Conservation (phyloP, 2,329 filamentous ascomycete genomes). For the Passalora sequoiae region DNA sequence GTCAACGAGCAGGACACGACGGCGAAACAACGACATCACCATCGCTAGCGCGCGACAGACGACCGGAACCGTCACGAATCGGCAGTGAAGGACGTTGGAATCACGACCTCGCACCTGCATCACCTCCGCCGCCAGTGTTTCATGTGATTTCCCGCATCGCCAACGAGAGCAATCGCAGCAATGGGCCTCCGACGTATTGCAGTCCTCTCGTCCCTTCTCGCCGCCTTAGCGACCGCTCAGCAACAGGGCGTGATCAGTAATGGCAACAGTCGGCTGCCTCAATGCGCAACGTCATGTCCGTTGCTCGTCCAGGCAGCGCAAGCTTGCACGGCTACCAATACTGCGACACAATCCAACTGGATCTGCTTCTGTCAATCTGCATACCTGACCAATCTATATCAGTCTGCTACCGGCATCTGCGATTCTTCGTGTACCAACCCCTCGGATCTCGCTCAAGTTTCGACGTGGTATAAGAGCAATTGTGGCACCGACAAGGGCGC, state of each 20-base stretch:
- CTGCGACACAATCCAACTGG: conserved; percentile 50
- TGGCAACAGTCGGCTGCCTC: conserved; percentile 33
- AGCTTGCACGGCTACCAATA: conserved; percentile 55
- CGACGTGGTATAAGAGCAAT: conserved; percentile 64
- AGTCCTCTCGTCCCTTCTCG: background rate
- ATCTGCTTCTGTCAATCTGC: conserved; percentile 69
- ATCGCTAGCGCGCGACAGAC: no score
- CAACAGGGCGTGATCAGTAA: conserved; percentile 29
- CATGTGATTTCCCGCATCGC: background rate
- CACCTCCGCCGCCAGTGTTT: background rate
- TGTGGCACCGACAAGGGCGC: conserved; percentile 51
- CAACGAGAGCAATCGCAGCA: background rate
- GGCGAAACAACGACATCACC: background rate
- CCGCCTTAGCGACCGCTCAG: conserved; percentile 10
- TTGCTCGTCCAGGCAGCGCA: conserved; percentile 58
- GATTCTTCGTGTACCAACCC: conserved; percentile 44
- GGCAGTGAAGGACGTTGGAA: no score
- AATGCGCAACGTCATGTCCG: conserved; percentile 34
- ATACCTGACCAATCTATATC: conserved; percentile 55
- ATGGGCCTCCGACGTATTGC: background rate
- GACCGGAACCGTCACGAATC: background rate
- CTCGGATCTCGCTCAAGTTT: conserved; percentile 54
- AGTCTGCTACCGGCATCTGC: conserved; percentile 51
- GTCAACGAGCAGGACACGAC: no score
- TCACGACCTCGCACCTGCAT: no score